phyloP scores from a whole-genome alignment of 495 filamentous ascomycete genomes.

The Chaetomium tenue region DNA sequence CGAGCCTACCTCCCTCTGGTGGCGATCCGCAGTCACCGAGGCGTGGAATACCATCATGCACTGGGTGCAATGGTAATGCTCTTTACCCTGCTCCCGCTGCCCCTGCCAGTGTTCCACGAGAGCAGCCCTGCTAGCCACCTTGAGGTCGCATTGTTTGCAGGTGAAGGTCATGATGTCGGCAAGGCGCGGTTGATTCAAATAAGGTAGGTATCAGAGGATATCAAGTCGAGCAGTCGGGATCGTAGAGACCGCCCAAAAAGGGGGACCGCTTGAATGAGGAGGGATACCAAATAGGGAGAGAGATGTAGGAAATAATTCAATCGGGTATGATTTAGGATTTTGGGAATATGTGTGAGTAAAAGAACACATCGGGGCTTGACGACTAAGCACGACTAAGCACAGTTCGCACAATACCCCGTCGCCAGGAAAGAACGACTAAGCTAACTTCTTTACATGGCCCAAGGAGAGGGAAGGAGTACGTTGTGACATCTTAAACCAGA shows the following conservation, averaged over 20 bases:
- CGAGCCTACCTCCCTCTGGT: slow-evolving; percentile 10
- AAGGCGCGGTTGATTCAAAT: not conserved
- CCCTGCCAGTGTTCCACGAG: slow-evolving; percentile 19
- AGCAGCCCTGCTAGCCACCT: not conserved
- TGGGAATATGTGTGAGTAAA: not conserved
- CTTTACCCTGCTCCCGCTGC: slow-evolving; percentile 2
- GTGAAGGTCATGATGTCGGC: slow-evolving; percentile 2
- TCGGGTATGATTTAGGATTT: not conserved
- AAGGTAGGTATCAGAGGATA: not conserved
- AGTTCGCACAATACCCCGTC: not conserved
- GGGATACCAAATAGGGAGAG: too few species aligned
- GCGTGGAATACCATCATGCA: slow-evolving; percentile 18
- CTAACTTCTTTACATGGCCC: too few species aligned
- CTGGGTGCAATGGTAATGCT: slow-evolving; percentile 19
- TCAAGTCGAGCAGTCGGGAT: not conserved
- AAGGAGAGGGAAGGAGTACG: too few species aligned
- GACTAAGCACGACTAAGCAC: not conserved
- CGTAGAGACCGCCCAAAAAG: not conserved
- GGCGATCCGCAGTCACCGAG: not conserved
- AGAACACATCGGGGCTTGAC: not conserved
- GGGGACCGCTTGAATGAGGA: too few species aligned
- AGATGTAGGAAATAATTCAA: not conserved
- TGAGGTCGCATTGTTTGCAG: slow-evolving; percentile 11
- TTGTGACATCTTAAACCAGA: too few species aligned
- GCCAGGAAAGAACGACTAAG: not conserved